Base-by-base conservation (phyloP, 179 eudicot genomes). In the Corrigiola litoralis region DNA sequence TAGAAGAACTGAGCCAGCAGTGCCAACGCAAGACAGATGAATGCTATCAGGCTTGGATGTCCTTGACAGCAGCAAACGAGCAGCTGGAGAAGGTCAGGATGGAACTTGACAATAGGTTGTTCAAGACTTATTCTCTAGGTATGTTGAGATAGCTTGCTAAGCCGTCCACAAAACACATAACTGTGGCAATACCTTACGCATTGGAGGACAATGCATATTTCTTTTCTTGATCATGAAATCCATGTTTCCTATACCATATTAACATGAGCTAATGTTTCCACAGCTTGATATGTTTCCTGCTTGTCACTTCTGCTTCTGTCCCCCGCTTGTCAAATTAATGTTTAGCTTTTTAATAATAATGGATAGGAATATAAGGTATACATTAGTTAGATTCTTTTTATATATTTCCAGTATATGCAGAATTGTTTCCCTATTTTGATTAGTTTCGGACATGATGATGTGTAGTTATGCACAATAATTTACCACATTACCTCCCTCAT, bases 31-130 rank as follows among this genome's bases (percentile, higher is more conserved):
- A 90, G 87, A 79, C 88, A 50, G 92, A 90, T 70, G 99, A 94
- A 79, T 94, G 97, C 72, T 83, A 81, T 76, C 91, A 90, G 68
- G 96, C 97, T 66, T 94, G 99, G 99, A 87, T 94, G 99, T 94
- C 97, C 42, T 75, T 82, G 70, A 82, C 88, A 63, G 79, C 88
- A 36, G 87, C 97, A 58, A 90, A 84, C 58, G 86, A 87, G 71
- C 89, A 94, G 76, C 84, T 94, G 58, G 85, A 85, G 83, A 90
- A 87, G 77, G 90, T 90, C 29, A 82, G 85, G 63, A 83, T 85
- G 92, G 97, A 94, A 27, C 95, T 90, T 49, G 97, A 86, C 82
- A 87, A 82, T 60, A 87, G 63, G 67, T 55, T 79, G 67, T 87
- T 84, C 76, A 81, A 77, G 63, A 79, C 91, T 48, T 83, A 79